Percentiles rank a stretch among this genome's conserved stretches.
Conservation (phyloP, 192 early-diverging fungal genomes). For the Phlyctochytrium planicorne region DNA sequence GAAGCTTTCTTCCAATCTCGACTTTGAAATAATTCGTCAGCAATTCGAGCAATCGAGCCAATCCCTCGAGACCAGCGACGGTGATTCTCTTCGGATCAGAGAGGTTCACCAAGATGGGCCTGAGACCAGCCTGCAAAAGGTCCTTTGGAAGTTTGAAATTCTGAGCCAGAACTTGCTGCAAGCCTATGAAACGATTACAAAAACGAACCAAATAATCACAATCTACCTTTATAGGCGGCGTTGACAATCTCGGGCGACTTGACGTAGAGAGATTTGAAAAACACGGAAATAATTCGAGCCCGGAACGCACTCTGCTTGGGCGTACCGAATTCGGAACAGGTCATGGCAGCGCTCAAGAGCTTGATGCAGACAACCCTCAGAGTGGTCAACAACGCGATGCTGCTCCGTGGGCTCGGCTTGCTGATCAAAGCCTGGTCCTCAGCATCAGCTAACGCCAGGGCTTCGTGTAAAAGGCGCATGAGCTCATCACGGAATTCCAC, state of each 20-base stretch:
- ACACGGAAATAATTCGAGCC: conserved; percentile 91
- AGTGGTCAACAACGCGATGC: conserved; percentile 76
- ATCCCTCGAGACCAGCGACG: conserved; percentile 88
- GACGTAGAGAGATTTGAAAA: conserved; percentile 98
- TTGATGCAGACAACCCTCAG: conserved; percentile 96
- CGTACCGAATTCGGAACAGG: conserved; percentile 74
- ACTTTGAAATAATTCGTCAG: conserved; percentile 98
- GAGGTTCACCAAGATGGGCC: conserved; percentile 93
- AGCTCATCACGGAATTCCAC: conserved; percentile 92
- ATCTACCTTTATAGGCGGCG: conserved; percentile 77
- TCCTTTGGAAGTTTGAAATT: conserved; percentile 93
- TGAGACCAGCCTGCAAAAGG: conserved; percentile 89
- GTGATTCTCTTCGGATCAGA: conserved; percentile 93
- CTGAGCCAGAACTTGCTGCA: conserved; percentile 74
- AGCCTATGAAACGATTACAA: conserved; percentile 36
- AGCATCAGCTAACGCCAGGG: conserved; percentile 89
- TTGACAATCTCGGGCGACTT: conserved; percentile 94
- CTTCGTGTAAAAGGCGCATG: conserved; percentile 84
- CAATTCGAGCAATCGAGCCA: conserved; percentile 89
- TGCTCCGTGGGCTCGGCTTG: conserved; percentile 79
- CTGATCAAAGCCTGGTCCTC: conserved; percentile 95
- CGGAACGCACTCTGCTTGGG: conserved; percentile 74
- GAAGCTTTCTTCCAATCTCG: conserved; percentile 95
- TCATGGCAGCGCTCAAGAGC: conserved; percentile 92
- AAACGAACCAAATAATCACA: neutral